Base-by-base conservation (phyloP, 129 eudicot genomes). In the Arctium lappa region DNA sequence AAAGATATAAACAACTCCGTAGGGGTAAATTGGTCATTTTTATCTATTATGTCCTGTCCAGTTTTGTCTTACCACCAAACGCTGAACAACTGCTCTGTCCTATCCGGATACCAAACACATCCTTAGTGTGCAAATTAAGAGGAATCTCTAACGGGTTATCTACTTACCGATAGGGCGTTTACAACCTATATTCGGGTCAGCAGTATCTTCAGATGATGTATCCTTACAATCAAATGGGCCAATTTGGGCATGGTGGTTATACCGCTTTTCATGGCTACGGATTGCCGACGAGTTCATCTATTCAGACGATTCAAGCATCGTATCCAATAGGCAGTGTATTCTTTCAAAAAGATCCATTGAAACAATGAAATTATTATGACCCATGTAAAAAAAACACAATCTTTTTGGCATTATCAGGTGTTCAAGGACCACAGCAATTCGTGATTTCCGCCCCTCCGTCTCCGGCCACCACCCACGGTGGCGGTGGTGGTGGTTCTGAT, bases 401-500 rank as follows among this genome's bases (percentile, higher is more conserved):
- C 22, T 42, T 79, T 79, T 76, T 84, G 88, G 86, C 75, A 31
- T 87, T 79, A 77, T 68, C 82, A 95, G 98, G 98, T 78, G 82
- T 89, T 86, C 93, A 88, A 75, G 97, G 88, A 77, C 97, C 36
- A 2, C 36, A 84, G 79, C 97, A 91, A 75, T 93, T 91, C 75
- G 80, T 90, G 81, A 88, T 90, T 75, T 86, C 97, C 69, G 88
- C 84, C 74, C 97, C 88, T 77, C 83, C 97, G 79, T 85, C 92
- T 46, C 98, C 88, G 78, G 89, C 86, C 89, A 83, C 88, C 81
- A 33, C 36, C 36, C 97, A 87, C 86, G 89, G 94, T 75, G 70
- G 90, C 46, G 92, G 93, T 44, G 93, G 92, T 86, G 93, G 94
- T 44, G 93, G 92, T 86, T 85, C 99, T 83, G 98, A 91, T 84